Evolutionary conservation across 2,329 filamentous ascomycete genomes (phyloP), one percentile per base, ranked within the genome.

Genomic region (Elsinoe perseae): DNA sequence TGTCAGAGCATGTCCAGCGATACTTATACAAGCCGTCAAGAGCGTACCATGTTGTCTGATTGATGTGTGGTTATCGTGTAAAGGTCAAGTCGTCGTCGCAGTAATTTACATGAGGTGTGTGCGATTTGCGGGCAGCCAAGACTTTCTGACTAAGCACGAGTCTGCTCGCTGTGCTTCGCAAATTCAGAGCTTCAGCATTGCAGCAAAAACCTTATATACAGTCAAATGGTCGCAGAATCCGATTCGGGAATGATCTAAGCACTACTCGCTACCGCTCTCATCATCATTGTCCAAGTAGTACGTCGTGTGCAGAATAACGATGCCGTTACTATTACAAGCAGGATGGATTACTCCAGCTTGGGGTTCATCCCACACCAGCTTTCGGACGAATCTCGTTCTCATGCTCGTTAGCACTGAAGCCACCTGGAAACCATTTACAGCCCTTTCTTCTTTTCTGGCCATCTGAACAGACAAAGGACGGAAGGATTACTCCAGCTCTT

Each of bases 1-100:
- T 38, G 50, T 25, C 27, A 42, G 12, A 55, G 18, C 57, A 7
- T 25, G 9, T 56, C 59, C 34, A 42, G 16, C 43, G 50, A 52
- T 42, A 46, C 25, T 42, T 16, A 2, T 16, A 12, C 21, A 12
- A 6, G 32, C 38, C 14, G 16, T 30, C 40, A 28, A 9, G 18
- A n/a, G 65, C 69, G 50, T 70, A 72, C 70, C 70, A 73, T 73
- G 63, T 70, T 73, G 70, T 68, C 64, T 64, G 68, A 66, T 71
- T 69, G 23, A 44, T 71, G 64, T 62, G 46, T 65, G 66, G 62
- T 56, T 58, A 52, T 53, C 28, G 56, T 32, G 38, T 56, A 18
- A 30, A 8, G 14, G 48, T 16, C 9, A 56, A 20, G 46, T 30
- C n/a, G 21, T 42, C 36, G 38, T 48, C 36, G 38, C 40, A 30